Evolutionary conservation across 2,329 filamentous ascomycete genomes (phyloP), one percentile per base, ranked within the genome.

Genomic region (Colletotrichum sp.): DNA sequence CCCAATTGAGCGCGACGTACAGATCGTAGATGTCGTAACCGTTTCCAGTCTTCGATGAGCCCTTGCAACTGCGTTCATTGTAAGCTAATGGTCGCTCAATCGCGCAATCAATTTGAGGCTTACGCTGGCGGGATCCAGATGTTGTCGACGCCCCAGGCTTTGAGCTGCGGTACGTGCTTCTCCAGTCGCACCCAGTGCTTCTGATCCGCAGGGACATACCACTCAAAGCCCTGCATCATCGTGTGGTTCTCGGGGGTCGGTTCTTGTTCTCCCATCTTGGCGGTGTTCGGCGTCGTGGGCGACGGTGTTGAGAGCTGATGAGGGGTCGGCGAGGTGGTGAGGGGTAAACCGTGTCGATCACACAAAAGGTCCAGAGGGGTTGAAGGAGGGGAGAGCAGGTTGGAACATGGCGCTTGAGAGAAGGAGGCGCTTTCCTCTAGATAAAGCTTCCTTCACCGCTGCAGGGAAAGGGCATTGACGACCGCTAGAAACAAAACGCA

Each of bases 191-290:
- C 85, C 90, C 92, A 94, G 83, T 94, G 93, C 77, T 88, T 86
- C 75, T 90, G 85, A 74, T 93, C 90, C 48, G 89, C 90, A 5
- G 92, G 92, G 8, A 93, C 89, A 80, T 95, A 92, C 93, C 93
- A 95, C 85, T 95, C 93, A 80, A 94, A 95, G 16, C 89, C 91
- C 84, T 95, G 93, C 82, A 95, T 89, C 84, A 95, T 90, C 67
- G 91, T 89, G 80, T 85, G 85, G 77, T 90, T 90, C 79, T 88
- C 85, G 16, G 84, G 82, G 2, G 86, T 66, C 8, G 78, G 66
- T 39, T 79, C 77, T 27, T 78, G 71, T 8, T 77, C 67, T 52
- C 56, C 76, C 77, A 78, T 76, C 16, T 28, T 61, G 58, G n/a
- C 43, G 43, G 22, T 52, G 3, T 52, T 13, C 6, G 58, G 58